Base-by-base conservation (phyloP, 2,329 filamentous ascomycete genomes). In the Lojkania enalia region DNA sequence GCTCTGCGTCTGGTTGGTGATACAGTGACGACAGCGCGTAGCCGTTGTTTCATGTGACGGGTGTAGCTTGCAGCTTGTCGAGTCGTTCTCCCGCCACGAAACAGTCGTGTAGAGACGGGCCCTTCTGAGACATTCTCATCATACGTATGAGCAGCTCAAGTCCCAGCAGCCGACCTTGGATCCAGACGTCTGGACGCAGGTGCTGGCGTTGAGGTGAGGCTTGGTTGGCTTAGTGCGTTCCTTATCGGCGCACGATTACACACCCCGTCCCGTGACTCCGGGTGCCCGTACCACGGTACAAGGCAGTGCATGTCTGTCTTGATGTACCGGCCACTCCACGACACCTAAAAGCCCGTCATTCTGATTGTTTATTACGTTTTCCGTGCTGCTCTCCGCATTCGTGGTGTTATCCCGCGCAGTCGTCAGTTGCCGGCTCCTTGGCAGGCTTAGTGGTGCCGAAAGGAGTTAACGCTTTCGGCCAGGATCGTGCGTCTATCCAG, bases 401-500 rank as follows among this genome's bases (percentile, higher is more conserved):
- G 33, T 16, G 47, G 49, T 58, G 27, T 25, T 33, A 42, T 35
- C 42, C 30, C 30, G 30, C n/a, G n/a, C n/a, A n/a, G n/a, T n/a
- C n/a, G n/a, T n/a, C n/a, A n/a, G n/a, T n/a, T n/a, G n/a, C 30
- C 30, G 30, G 9, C 7, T 9, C 30, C 30, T 12, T 11, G 30
- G 9, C 30, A 33, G 30, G 23, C n/a, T 30, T 40, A 18, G 32
- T 4, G 14, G n/a, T 49, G 51, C 51, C 45, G 46, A 54, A 52
- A 44, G 37, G 54, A 52, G 47, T 52, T 54, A 52, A 57, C 52
- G 55, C 52, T 49, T 48, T 47, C 53, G 51, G 20, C 45, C 51
- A 44, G 40, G 38, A 52, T 51, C 49, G 44, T 52, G 43, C 52
- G 44, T 32, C 44, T 46, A 42, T 33, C 49, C 51, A 27, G 45